Conservation (phyloP, 2,329 filamentous ascomycete genomes). For the Xylaria digitata region DNA sequence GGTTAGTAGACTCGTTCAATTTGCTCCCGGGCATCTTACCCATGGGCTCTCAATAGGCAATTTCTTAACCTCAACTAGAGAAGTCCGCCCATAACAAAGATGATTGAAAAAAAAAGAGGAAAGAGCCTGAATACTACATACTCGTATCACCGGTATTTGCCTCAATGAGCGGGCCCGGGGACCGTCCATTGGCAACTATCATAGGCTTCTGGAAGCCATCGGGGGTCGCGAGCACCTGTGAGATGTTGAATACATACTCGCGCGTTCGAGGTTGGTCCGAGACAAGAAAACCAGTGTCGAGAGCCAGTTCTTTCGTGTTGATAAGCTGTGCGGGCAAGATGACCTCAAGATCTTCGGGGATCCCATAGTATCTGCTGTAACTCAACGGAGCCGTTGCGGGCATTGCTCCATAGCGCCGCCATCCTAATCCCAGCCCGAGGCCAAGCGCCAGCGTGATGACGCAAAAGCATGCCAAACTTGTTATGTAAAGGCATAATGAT, state of each 20-base stretch:
- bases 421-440: constrained; percentile 43
- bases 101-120: background rate
- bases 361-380: constrained; percentile 41
- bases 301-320: constrained; percentile 47
- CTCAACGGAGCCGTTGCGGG: constrained; percentile 22
- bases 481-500: constrained; percentile 41
- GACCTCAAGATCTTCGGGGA: constrained; percentile 41
- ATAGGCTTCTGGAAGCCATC: constrained; percentile 54
- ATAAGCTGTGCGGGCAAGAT: constrained; percentile 44
- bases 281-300: constrained; percentile 45
- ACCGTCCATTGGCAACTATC: constrained; percentile 56
- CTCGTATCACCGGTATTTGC: constrained; percentile 57
- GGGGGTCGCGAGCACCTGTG: constrained; percentile 49
- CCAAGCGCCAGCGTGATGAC: constrained; percentile 41
- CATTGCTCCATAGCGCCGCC: constrained; percentile 28
- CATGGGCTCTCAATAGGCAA: background rate
- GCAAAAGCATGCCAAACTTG: constrained; percentile 39
- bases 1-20: constrained; percentile 10
- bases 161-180: constrained; percentile 58
- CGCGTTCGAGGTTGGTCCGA: constrained; percentile 38
- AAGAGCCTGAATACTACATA: background rate
- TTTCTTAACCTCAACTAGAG: background rate
- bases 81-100: too few species aligned
- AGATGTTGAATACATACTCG: constrained; percentile 52
- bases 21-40: background rate